These are phyloP conservation scores for Fraxinus quadrangulata DNA, from an alignment of 257 asterid species.

Conservation along the genomic window DNA sequence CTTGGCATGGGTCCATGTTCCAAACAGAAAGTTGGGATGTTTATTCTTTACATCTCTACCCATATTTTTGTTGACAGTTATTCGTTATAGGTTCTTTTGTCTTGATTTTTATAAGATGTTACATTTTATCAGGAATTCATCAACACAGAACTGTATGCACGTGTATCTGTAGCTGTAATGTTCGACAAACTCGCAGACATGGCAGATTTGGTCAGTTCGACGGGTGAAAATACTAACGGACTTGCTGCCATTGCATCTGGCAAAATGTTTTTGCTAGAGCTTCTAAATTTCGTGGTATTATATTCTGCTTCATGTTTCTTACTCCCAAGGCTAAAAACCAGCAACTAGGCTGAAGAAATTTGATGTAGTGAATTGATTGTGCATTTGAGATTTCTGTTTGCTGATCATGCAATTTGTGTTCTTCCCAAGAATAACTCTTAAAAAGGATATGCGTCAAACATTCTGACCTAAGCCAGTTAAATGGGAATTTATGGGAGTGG, in stretches of 20 bases:
- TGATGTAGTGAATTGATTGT: neutral
- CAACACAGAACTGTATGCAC: conserved; percentile 95
- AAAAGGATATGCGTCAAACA: neutral
- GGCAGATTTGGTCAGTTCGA: conserved; percentile 46
- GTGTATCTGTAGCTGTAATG: conserved; percentile 91
- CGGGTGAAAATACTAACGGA: conserved; percentile 32
- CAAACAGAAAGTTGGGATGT: neutral
- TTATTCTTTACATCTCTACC: neutral
- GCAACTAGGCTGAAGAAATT: conserved; percentile 4
- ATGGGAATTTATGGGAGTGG: neutral
- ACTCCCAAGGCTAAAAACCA: neutral
- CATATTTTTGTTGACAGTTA: neutral
- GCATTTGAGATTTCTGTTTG: neutral
- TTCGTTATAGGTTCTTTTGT: neutral
- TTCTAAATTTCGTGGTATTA: conserved; percentile 70
- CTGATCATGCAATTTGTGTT: neutral
- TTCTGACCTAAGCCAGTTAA: neutral
- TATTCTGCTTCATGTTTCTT: conserved; percentile 14
- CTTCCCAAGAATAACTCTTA: neutral
- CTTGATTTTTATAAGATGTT: conserved; percentile 16
- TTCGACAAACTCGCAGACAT: conserved; percentile 74
- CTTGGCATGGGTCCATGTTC: neutral
- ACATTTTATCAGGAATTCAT: conserved; percentile 68
- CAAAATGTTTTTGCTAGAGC: conserved; percentile 78
- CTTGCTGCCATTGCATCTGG: conserved; percentile 62